Evolutionary conservation across 768 basidiomycete species (phyloP), one percentile per base, ranked within the genome.

Genomic region (Podaxis rugospora): DNA sequence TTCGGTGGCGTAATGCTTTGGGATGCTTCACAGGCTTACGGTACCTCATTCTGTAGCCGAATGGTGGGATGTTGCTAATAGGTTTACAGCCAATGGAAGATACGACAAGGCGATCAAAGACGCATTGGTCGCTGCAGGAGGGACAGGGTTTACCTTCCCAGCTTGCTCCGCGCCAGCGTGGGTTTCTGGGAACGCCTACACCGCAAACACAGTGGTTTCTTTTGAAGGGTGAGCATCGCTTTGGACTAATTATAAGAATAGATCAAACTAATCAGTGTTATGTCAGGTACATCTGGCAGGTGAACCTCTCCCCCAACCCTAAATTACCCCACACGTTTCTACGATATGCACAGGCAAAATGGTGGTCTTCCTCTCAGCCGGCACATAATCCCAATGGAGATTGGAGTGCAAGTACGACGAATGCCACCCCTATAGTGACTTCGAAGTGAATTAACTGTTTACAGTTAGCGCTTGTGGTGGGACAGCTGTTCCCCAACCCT

Each of bases 61-160:
- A 50, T 14, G 25, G 27, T 23, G 16, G 21, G 32, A 52, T 27
- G 18, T 53, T 2, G n/a, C 27, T 36, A 51, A 36, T 18, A 18
- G 27, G 5, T 28, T 35, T 51, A 4, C 47, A 82, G 87, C 76
- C 28, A 89, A 89, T 67, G 72, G 75, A 60, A 80, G 83, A 28
- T 89, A 80, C 64, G 85, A 88, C 66, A 68, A 78, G 14, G 82
- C 79, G 5, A 82, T 88, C 62, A 89, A 90, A 72, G 79, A 80
- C 61, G 78, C 82, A 27, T 75, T 89, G 39, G 70, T 72, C 13
- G 81, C 82, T 13, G 83, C 86, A 37, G 86, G 87, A 51, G 85
- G 86, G n/a, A 84, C 83, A 16, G 86, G 87, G 6, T 89, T 89
- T 70, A 83, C 81, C 2, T 88, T 78, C 71, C 85, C 86, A 14